phyloP scores from a whole-genome alignment of 1,139 yeast genomes.

The Blastobotrys elegans region DNA sequence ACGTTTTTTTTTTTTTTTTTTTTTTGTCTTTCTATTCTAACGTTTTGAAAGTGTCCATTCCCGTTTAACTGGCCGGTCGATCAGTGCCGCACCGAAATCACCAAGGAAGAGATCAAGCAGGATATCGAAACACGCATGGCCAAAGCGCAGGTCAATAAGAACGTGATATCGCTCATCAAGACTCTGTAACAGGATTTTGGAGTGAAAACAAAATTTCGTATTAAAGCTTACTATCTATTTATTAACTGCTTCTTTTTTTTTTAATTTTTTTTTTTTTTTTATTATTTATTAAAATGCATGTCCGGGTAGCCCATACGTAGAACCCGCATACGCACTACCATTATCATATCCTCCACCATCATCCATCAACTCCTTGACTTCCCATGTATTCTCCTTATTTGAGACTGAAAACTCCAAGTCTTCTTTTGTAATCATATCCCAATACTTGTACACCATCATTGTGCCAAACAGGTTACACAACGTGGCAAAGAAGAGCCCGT shows the following conservation, averaged over 20 bases:
- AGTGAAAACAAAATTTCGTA: neutral
- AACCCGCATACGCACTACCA: conserved; percentile 35
- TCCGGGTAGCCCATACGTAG: conserved; percentile 26
- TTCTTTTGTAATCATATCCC: conserved; percentile 96
- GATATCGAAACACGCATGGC: conserved; percentile 22
- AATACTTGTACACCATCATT: conserved; percentile 93
- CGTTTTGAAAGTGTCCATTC: conserved; percentile 30
- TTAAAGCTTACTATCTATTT: neutral
- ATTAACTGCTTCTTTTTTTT: neutral
- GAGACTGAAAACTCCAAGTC: conserved; percentile 89
- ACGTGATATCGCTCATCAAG: conserved; percentile 13
- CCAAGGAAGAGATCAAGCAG: conserved; percentile 19
- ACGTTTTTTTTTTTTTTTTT: too few relatives aligned
- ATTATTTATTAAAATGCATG: conserved; percentile 18
- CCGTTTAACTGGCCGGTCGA: conserved; percentile 31
- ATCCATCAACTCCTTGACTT: conserved; percentile 45
- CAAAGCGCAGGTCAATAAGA: conserved; percentile 17
- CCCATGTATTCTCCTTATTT: conserved; percentile 44
- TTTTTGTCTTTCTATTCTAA: conserved; percentile 16
- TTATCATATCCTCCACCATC: conserved; percentile 34
- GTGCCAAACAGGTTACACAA: conserved; percentile 72
- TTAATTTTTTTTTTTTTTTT: neutral
- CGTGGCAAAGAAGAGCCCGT: conserved; percentile 83
- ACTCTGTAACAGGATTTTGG: conserved; percentile 7
- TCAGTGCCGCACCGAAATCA: conserved; percentile 13